These are phyloP conservation scores for Adansonia gregorii DNA, from an alignment of 441 rosid genomes.

Conservation along the genomic window DNA sequence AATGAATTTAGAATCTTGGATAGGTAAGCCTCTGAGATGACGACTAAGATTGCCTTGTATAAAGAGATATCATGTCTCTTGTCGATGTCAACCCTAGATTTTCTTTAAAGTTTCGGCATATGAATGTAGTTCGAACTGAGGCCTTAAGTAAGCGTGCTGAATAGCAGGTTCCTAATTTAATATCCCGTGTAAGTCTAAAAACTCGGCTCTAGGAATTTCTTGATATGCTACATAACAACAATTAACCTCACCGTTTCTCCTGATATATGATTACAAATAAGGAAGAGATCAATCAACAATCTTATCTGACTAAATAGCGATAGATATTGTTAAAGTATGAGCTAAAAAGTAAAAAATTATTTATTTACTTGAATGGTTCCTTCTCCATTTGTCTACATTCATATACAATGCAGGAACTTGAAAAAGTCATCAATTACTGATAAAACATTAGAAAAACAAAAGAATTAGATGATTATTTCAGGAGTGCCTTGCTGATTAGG, in stretches of 20 bases:
- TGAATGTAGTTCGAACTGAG: not conserved
- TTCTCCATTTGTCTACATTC: not conserved
- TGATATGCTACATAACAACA: not conserved
- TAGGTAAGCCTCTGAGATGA: slow-evolving; percentile 16
- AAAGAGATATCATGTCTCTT: not conserved
- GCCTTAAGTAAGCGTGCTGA: not conserved
- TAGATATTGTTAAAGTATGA: not conserved
- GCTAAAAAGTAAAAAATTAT: not conserved
- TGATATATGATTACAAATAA: not conserved
- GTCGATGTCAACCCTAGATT: slow-evolving; percentile 1
- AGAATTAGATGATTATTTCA: not conserved
- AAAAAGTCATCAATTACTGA: not conserved
- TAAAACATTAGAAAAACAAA: not conserved
- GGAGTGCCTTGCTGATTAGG: not conserved
- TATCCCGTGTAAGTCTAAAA: not conserved
- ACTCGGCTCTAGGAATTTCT: not conserved
- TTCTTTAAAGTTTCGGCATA: slow-evolving; percentile 11
- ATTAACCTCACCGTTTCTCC: not conserved
- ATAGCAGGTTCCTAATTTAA: slow-evolving; percentile 6
- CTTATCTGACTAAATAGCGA: slow-evolving; percentile 2
- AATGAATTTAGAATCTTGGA: not conserved
- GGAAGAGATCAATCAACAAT: slow-evolving; percentile 10
- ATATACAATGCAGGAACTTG: slow-evolving; percentile 1
- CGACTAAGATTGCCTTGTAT: slow-evolving; percentile 2
- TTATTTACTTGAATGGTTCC: not conserved